These are phyloP conservation scores for Cicer bijugum DNA, from an alignment of 306 rosid species.

Conservation along the genomic window DNA sequence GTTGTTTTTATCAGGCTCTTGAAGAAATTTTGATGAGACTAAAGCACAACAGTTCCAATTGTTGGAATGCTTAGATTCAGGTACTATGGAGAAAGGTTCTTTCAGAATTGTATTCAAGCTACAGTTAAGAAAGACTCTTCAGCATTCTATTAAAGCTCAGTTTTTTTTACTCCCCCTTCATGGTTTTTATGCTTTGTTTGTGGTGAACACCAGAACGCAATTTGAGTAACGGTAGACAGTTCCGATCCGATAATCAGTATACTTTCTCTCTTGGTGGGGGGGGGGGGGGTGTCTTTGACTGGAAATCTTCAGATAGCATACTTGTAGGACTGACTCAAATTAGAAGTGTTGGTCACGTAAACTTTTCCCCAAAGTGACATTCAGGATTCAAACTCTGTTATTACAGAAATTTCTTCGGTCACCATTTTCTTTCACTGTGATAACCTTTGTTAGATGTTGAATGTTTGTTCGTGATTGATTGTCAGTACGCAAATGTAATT, in stretches of 20 bases:
- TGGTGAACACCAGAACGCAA: constrained; percentile 13
- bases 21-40: constrained; percentile 34
- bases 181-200: constrained; percentile 18
- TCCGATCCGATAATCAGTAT: background rate
- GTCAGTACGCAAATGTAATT: too few species aligned
- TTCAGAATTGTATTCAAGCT: background rate
- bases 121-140: too few species aligned
- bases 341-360: background rate
- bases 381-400: background rate
- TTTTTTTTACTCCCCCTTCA: background rate
- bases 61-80: constrained; percentile 34
- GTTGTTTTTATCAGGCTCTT: constrained; percentile 34
- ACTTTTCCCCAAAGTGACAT: background rate
- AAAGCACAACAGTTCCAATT: constrained; percentile 27
- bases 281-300: background rate
- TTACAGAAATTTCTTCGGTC: background rate
- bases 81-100: background rate
- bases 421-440: too few species aligned
- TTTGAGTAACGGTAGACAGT: background rate
- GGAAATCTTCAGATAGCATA: background rate
- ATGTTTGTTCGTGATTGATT: too few species aligned
- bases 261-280: background rate
- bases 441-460: too few species aligned
- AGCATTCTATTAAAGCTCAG: background rate
- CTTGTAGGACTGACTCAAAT: background rate